phyloP scores from a whole-genome alignment of 805 yeast species.

The Candida multigemmis region DNA sequence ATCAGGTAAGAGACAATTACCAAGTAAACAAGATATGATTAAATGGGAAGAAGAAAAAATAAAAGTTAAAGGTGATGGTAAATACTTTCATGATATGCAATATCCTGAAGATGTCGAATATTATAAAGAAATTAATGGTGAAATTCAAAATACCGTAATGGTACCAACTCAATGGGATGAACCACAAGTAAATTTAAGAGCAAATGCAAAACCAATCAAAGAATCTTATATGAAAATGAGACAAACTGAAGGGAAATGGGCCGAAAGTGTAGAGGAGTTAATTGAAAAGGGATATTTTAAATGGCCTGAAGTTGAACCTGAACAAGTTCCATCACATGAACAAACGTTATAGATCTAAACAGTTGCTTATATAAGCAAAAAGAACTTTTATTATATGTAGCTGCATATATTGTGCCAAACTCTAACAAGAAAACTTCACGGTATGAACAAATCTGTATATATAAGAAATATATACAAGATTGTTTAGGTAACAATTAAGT shows the following conservation, averaged over 20 bases:
- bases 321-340: too few relatives aligned
- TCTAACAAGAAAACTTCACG: too few relatives aligned
- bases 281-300: conserved; percentile 25
- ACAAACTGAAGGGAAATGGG: conserved; percentile 28
- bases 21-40: conserved; percentile 24
- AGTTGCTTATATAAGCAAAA: too few relatives aligned
- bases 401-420: too few relatives aligned
- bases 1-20: conserved; percentile 27
- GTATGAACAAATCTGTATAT: too few relatives aligned
- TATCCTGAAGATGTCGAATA: conserved; percentile 52
- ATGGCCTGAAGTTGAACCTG: too few relatives aligned
- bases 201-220: conserved; percentile 33
- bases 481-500: too few relatives aligned
- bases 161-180: conserved; percentile 46
- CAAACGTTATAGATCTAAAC: too few relatives aligned
- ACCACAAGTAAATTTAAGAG: conserved; percentile 33
- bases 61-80: conserved; percentile 9
- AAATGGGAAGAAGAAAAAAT: conserved; percentile 16
- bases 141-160: conserved; percentile 23
- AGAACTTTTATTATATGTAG: too few relatives aligned
- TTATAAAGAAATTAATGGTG: conserved; percentile 29
- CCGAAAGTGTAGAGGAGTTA: conserved; percentile 28
- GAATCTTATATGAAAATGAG: conserved; percentile 33
- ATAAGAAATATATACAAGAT: too few relatives aligned
- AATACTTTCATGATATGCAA: conserved; percentile 24